Conservation (phyloP, 768 basidiomycete genomes). For the Tulasnella sp. region DNA sequence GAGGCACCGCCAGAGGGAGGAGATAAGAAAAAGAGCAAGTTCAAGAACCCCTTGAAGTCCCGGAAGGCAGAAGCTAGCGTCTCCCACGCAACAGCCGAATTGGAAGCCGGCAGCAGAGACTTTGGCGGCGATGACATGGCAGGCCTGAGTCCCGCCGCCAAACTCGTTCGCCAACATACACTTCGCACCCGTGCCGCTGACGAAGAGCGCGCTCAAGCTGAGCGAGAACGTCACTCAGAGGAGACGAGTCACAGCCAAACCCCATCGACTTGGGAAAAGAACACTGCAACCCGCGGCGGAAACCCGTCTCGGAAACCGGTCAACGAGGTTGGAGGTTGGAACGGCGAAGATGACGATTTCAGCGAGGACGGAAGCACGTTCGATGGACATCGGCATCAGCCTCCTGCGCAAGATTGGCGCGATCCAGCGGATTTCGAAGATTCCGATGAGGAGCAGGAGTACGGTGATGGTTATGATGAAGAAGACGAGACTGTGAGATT, state of each 20-base stretch:
- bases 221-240: constrained; percentile 42
- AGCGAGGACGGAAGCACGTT: constrained; percentile 51
- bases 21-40: constrained; percentile 53
- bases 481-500: constrained; percentile 76
- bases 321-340: constrained; percentile 50
- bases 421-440: constrained; percentile 35
- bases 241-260: constrained; percentile 38
- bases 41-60: constrained; percentile 62
- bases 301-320: constrained; percentile 36
- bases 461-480: constrained; percentile 58
- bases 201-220: constrained; percentile 62
- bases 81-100: constrained; percentile 81
- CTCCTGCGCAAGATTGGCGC: constrained; percentile 36
- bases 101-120: constrained; percentile 57
- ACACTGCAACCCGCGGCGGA: constrained; percentile 51
- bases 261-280: constrained; percentile 75
- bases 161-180: constrained; percentile 87
- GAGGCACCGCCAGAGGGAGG: constrained; percentile 44
- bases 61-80: constrained; percentile 70
- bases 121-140: constrained; percentile 52
- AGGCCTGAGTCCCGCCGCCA: constrained; percentile 87
- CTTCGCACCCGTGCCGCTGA: constrained; percentile 77
- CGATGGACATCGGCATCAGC: constrained; percentile 22
- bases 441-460: constrained; percentile 47
- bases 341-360: constrained; percentile 57